Evolutionary conservation across 2,329 filamentous ascomycete genomes (phyloP).

Genomic region (Elsinoe ampelina): DNA sequence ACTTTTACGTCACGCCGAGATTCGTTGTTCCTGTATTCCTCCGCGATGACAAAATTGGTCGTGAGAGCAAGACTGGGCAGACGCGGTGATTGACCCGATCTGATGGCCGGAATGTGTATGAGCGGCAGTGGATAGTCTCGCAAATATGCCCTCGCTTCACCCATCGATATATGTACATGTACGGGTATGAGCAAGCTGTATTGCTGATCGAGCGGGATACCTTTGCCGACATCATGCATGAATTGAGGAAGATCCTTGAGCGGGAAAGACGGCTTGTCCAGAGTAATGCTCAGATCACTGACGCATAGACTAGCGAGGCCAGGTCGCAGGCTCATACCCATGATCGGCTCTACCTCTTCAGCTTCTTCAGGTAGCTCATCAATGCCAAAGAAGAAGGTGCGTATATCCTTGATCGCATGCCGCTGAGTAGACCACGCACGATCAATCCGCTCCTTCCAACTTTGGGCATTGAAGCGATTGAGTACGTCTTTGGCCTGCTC

Average conservation of each 20-base stretch:
- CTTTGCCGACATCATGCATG: conserved; percentile 84
- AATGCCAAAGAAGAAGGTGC: conserved; percentile 69
- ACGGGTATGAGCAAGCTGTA: conserved; percentile 86
- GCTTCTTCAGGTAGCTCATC: conserved; percentile 74
- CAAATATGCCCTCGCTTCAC: conserved; percentile 75
- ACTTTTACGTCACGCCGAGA: conserved; percentile 74
- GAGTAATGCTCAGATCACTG: conserved; percentile 70
- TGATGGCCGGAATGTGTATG: conserved; percentile 77
- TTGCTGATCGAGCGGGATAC: conserved; percentile 83
- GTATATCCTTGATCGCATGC: conserved; percentile 66
- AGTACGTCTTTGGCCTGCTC: conserved; percentile 68
- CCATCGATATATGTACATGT: conserved; percentile 80
- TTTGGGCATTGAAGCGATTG: conserved; percentile 72
- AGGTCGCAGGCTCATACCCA: conserved; percentile 76
- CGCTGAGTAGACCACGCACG: conserved; percentile 60
- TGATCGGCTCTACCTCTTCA: conserved; percentile 73
- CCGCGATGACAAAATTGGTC: conserved; percentile 89
- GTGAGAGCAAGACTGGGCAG: conserved; percentile 74
- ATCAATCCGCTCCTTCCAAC: conserved; percentile 89
- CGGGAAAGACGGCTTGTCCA: conserved; percentile 92
- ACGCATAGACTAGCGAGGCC: conserved; percentile 72
- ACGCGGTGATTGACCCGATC: conserved; percentile 67
- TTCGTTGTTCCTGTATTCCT: conserved; percentile 75
- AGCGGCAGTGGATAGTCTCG: conserved; percentile 91
- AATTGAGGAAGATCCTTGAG: conserved; percentile 73